Evolutionary conservation across 768 basidiomycete genomes (phyloP).

Genomic region (Tephrocybe sp.): DNA sequence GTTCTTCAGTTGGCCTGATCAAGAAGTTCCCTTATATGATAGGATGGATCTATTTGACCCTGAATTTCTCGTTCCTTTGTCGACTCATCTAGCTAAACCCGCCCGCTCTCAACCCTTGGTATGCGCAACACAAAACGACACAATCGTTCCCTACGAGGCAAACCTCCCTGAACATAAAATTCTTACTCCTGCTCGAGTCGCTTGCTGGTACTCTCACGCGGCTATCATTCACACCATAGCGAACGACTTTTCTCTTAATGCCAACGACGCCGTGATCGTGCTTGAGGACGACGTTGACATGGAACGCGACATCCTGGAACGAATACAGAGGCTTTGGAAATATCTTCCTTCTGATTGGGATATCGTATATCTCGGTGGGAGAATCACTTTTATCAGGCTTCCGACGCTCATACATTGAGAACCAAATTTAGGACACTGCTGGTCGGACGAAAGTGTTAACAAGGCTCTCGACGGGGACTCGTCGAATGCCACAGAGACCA

Average conservation of each 20-base stretch:
- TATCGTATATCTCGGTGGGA: conserved; percentile 53
- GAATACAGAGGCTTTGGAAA: conserved; percentile 44
- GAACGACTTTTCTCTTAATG: conserved; percentile 20
- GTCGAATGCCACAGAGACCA: conserved; percentile 39
- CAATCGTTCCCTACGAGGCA: conserved; percentile 31
- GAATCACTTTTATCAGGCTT: not conserved
- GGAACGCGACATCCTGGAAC: conserved; percentile 55
- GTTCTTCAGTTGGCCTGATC: conserved; percentile 22
- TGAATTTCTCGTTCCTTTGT: conserved; percentile 11
- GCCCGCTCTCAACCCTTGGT: conserved; percentile 11
- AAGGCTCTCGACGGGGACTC: conserved; percentile 30
- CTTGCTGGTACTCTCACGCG: conserved; percentile 76
- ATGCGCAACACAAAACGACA: conserved; percentile 29
- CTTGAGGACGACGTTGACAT: conserved; percentile 81
- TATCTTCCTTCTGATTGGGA: conserved; percentile 65
- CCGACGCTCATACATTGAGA: not conserved
- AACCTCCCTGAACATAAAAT: conserved; percentile 43
- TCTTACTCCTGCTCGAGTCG: conserved; percentile 58
- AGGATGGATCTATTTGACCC: conserved; percentile 25
- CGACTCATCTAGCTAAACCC: conserved; percentile 1
- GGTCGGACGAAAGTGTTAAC: conserved; percentile 64
- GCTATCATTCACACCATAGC: conserved; percentile 46
- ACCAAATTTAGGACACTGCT: conserved; percentile 61
- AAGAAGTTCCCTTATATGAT: conserved; percentile 19
- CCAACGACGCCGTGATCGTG: conserved; percentile 45